Evolutionary conservation across 2,329 filamentous ascomycete species (phyloP), one percentile per base, ranked within the genome.

Genomic region (Fusarium musae): DNA sequence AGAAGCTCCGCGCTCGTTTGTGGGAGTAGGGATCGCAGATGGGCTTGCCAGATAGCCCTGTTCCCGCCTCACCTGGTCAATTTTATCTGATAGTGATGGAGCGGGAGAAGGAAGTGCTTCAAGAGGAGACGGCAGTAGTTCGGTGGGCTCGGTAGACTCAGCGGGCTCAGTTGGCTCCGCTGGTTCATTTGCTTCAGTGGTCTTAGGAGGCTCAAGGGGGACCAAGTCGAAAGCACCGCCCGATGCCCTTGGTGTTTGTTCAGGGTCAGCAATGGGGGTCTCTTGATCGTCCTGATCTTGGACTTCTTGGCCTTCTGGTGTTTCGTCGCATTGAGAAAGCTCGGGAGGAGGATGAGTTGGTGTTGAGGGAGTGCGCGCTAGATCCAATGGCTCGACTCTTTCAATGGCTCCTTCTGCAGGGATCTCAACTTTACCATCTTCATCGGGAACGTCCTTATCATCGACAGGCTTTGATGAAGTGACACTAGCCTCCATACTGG

Each of bases 21-120:
- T 70, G 34, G 75, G 56, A 37, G 76, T 78, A 19, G 75, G 46
- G 59, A 80, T 67, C 30, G 79, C 78, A 19, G 81, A 77, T 46
- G 83, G 82, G 32, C 46, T 61, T 21, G 74, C 43, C 58, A 78
- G 79, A 17, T 74, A 69, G 13, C 73, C 72, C 61, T 88, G 85
- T 68, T 87, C 86, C 21, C 86, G 85, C 23, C 87, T 86, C 61
- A 88, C 81, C 65, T 88, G 85, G 53, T 88, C 86, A 6, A 87
- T 82, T 69, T 83, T 87, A 61, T 88, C 86, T 1, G 82, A 81
- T 53, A 88, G 76, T 2, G 79, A 72, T 36, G 66, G 66, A 21
- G 42, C 59, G 16, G 66, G 66, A 16, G 52, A 59, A 49, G 66
- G 66, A 21, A 74, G 56, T 3, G 50, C 66, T 16, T 78, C 68